Base-by-base conservation (phyloP, 129 eudicot species). In the Pulicaria dysenterica region DNA sequence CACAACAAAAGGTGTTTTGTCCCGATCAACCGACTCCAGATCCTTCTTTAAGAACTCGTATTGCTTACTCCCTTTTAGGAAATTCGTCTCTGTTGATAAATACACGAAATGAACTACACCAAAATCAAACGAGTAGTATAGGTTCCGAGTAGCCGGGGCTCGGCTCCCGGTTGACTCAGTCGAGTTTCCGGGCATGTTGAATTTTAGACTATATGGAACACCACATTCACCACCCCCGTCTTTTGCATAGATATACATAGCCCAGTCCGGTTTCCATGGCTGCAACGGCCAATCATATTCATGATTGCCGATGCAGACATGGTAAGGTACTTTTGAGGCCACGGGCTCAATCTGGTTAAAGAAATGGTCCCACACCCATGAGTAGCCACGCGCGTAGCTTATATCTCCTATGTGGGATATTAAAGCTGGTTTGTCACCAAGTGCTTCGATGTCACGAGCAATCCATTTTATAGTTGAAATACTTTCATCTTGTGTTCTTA, bases 171-270 rank as follows among this genome's bases (percentile, higher is more conserved):
- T 95, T 13, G 83, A 73, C 73, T 84, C 96, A 0, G 94, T 81
- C 16, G 96, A 95, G 80, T 95, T 91, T 51, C 99, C 99, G 0
- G 99, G 99, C 99, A 95, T 95, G 75, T 83, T 87, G 78, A 95
- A 95, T 57, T 87, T 81, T 5, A 84, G 81, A 81, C 99, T 95
- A 80, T 95, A 95, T 34, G 98, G 98, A 4, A 95, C 91, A 59
- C 99, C 97, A 76, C 98, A 94, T 78, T 94, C 98, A 17, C 98
- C 98, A 5, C 98, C 98, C 8, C 96, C 97, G 16, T 94, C 98
- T 50, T 80, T 86, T 0, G 41, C 80, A 72, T 82, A 94, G 8
- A 86, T 31, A 16, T 81, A 54, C 76, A 61, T 58, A 5, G 99
- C 85, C 99, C 97, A 95, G 38, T 88, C 97, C 4, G 99, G 99